Percentiles rank a stretch among this genome's conserved stretches.
These are phyloP conservation scores for Venturia asperata DNA, from an alignment of 2,329 filamentous ascomycete genomes.

Conservation along the genomic window DNA sequence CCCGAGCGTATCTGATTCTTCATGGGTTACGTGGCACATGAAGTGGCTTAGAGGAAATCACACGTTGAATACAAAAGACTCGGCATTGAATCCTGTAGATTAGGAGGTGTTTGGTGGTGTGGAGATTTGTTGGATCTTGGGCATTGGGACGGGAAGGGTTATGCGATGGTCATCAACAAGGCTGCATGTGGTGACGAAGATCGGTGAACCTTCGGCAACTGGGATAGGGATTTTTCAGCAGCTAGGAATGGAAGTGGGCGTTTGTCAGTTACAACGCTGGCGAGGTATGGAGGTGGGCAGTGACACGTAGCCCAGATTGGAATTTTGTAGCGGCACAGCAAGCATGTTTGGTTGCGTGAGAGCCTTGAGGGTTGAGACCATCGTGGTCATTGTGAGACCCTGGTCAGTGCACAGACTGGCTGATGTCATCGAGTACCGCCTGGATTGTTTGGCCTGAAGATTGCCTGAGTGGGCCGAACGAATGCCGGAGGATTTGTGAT, in stretches of 20 bases:
- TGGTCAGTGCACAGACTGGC: not conserved
- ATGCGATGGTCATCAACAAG: no score
- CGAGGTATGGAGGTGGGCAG: no score
- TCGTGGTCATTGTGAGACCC: not conserved
- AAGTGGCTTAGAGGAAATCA: not conserved
- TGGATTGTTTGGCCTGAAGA: not conserved
- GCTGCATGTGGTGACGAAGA: not conserved
- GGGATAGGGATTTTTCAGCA: not conserved
- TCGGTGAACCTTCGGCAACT: not conserved
- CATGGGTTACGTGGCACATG: not conserved
- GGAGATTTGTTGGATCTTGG: no score
- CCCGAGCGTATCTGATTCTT: conserved; percentile 23
- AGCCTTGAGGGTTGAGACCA: not conserved
- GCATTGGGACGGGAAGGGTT: no score
- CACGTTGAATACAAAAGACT: not conserved
- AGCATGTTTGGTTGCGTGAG: no score
- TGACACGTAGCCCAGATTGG: no score
- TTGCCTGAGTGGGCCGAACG: no score
- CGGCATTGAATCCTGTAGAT: not conserved
- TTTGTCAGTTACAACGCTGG: not conserved
- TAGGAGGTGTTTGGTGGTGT: not conserved
- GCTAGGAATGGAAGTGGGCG: not conserved
- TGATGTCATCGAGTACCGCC: not conserved
- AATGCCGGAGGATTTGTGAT: not conserved
- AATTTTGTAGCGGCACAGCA: no score